phyloP scores from a whole-genome alignment of 1,284 basidiomycete genomes.

The Trichosporon ovoides region DNA sequence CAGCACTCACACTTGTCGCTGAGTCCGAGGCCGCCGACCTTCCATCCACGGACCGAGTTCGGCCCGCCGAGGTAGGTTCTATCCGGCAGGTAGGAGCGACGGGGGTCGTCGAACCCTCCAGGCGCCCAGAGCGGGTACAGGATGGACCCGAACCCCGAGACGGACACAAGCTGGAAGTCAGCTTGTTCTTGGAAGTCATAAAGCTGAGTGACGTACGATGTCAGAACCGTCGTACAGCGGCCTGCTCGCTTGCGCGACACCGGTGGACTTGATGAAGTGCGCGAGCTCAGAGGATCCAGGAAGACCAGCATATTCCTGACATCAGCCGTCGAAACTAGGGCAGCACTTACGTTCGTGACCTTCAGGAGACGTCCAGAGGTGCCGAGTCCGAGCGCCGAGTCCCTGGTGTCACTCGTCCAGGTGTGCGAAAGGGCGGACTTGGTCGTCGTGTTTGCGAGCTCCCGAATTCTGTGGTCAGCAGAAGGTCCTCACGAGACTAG shows the following conservation, averaged over 20 bases:
- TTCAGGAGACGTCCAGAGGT: constrained; percentile 62
- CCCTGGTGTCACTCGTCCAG: constrained; percentile 70
- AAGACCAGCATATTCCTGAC: constrained; percentile 67
- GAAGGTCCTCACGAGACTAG: too few relatives aligned
- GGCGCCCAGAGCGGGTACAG: constrained; percentile 39
- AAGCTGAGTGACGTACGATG: constrained; percentile 36
- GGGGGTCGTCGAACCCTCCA: constrained; percentile 1
- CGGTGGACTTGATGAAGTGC: constrained; percentile 66
- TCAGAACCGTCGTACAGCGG: constrained; percentile 50
- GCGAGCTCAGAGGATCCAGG: constrained; percentile 59
- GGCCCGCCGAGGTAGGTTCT: constrained; percentile 92
- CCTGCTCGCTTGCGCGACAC: constrained; percentile 63
- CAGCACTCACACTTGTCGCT: constrained; percentile 62
- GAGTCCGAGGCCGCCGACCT: constrained; percentile 76
- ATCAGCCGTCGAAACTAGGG: neutral
- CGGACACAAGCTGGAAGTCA: constrained; percentile 38
- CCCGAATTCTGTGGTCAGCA: constrained; percentile 63
- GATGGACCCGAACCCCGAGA: constrained; percentile 43
- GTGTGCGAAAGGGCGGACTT: constrained; percentile 83
- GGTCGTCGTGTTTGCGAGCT: constrained; percentile 67
- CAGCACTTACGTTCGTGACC: constrained; percentile 53
- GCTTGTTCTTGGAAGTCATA: neutral
- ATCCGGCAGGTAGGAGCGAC: constrained; percentile 61
- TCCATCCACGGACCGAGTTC: constrained; percentile 80
- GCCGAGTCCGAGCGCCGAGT: constrained; percentile 60